Evolutionary conservation across 106 monocot genomes (phyloP).

Genomic region (Narthecium ossifragum): DNA sequence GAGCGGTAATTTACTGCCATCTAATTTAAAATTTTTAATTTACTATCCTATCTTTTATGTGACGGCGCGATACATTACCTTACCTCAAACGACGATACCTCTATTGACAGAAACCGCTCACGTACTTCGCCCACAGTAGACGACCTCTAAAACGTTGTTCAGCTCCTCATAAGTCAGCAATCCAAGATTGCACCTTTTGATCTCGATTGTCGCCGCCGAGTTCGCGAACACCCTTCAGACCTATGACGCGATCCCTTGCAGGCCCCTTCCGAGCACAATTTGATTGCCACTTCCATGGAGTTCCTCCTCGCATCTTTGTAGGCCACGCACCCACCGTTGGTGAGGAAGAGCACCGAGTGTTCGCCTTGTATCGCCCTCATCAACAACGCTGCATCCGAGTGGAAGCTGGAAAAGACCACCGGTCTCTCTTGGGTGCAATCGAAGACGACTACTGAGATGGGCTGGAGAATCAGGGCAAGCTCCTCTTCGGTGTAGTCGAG

Average conservation of each 20-base stretch:
- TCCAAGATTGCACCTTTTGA: conserved; percentile 13
- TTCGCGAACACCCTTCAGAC: conserved; percentile 20
- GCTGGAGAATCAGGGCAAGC: not conserved
- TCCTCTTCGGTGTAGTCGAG: conserved; percentile 18
- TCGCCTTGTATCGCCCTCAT: conserved; percentile 4
- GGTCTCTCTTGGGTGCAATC: conserved; percentile 5
- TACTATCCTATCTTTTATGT: too few species aligned
- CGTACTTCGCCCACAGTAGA: too few species aligned
- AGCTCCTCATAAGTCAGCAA: conserved; percentile 29
- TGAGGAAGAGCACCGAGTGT: conserved; percentile 31
- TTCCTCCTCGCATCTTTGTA: conserved; percentile 26
- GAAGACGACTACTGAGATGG: conserved; percentile 7
- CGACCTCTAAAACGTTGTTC: conserved; percentile 30
- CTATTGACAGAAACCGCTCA: too few species aligned
- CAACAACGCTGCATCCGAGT: conserved; percentile 27
- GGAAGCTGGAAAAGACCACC: conserved; percentile 35
- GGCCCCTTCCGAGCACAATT: conserved; percentile 17
- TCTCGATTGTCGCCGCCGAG: conserved; percentile 7
- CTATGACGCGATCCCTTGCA: conserved; percentile 40
- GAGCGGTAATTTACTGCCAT: too few species aligned
- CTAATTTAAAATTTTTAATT: too few species aligned
- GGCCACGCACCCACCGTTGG: conserved; percentile 22
- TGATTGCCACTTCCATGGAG: conserved; percentile 36
- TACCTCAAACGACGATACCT: too few species aligned
- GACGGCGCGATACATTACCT: too few species aligned